Conservation (phyloP, 1,139 yeast species). For the Lodderomyces margitis region DNA sequence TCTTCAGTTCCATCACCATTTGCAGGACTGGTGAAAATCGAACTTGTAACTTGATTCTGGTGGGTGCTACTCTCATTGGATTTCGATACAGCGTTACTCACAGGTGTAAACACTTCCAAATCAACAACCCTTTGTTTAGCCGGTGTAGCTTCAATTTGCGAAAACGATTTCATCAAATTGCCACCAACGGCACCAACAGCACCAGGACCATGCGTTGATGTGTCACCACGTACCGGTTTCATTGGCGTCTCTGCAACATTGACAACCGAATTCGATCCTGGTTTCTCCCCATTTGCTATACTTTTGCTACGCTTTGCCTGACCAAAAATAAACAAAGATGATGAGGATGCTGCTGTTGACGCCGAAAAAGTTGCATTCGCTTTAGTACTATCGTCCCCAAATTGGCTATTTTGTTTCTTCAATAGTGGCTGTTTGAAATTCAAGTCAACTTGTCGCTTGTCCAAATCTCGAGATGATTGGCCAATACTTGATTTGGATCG, state of each 20-base stretch:
- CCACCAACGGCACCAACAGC: conserved; percentile 9
- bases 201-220: neutral
- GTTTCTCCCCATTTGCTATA: neutral
- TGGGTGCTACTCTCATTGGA: neutral
- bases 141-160: conserved; percentile 33
- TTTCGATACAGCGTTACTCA: neutral
- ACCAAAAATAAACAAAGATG: conserved; percentile 25
- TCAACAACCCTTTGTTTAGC: conserved; percentile 5
- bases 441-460: conserved; percentile 50
- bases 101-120: conserved; percentile 2
- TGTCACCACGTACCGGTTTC: neutral
- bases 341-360: neutral
- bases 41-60: neutral
- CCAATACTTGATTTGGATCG: conserved; percentile 43
- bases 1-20: neutral
- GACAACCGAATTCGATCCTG: neutral
- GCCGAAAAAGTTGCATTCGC: too few species aligned
- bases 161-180: conserved; percentile 13
- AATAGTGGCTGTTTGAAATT: conserved; percentile 7
- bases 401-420: conserved; percentile 2
- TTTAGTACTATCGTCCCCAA: too few species aligned
- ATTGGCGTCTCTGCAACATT: conserved; percentile 1
- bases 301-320: conserved; percentile 24
- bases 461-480: conserved; percentile 31
- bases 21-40: conserved; percentile 3